Conservation (phyloP, 805 yeast genomes). For the Starmerella etchellsii region DNA sequence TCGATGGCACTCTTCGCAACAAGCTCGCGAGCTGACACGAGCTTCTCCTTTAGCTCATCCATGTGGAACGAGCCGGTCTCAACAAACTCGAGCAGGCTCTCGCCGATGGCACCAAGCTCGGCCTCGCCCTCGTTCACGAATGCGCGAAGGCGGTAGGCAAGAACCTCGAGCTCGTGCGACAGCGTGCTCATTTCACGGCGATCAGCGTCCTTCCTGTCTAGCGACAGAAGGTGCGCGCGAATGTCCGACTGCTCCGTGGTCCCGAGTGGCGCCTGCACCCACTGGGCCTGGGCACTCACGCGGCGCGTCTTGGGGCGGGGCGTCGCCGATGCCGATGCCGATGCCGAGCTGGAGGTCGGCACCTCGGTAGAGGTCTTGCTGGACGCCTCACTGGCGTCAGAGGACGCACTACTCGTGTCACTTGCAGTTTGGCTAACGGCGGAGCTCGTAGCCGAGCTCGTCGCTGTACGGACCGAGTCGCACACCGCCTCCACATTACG, state of each 20-base stretch:
- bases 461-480: conserved; percentile 9
- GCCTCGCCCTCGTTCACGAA: conserved; percentile 11
- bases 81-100: conserved; percentile 15
- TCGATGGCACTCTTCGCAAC: not conserved
- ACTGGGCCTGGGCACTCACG: conserved; percentile 21
- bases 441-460: conserved; percentile 5
- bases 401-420: not conserved
- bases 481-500: conserved; percentile 17
- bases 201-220: conserved; percentile 44
- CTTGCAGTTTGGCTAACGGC: not conserved
- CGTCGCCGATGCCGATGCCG: not conserved
- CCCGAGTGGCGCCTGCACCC: conserved; percentile 38
- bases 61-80: conserved; percentile 15
- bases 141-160: conserved; percentile 56
- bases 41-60: conserved; percentile 13
- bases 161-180: conserved; percentile 57
- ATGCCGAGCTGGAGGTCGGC: not conserved
- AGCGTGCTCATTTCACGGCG: conserved; percentile 43
- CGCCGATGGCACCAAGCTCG: conserved; percentile 10
- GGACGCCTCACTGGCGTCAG: not conserved
- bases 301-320: conserved; percentile 19
- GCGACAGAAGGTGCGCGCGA: conserved; percentile 36
- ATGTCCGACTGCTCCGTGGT: conserved; percentile 36
- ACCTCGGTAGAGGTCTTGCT: not conserved
- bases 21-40: conserved; percentile 12